Evolutionary conservation across 2,329 filamentous ascomycete species (phyloP).

Genomic region (Epichloe gansuensis): DNA sequence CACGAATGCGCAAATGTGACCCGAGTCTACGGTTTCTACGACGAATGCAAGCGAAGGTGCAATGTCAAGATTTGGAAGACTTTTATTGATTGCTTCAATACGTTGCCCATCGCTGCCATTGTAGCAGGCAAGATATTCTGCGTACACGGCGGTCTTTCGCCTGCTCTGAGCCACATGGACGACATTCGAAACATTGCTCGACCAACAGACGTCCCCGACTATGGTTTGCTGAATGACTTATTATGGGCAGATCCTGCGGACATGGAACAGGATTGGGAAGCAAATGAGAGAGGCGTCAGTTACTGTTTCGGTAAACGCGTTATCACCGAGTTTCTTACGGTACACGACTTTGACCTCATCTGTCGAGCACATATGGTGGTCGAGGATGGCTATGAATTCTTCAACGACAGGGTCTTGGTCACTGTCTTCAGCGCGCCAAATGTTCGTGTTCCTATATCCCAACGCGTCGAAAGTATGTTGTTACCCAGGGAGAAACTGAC

Average conservation of each 20-base stretch:
- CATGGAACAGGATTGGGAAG: constrained; percentile 97
- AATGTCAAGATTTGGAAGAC: constrained; percentile 99
- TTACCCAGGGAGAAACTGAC: background rate
- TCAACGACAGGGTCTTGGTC: constrained; percentile 85
- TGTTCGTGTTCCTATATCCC: constrained; percentile 41
- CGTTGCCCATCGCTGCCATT: constrained; percentile 87
- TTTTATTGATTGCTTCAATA: constrained; percentile 94
- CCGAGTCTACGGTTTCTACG: constrained; percentile 92
- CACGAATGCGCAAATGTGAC: constrained; percentile 97
- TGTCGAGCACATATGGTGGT: constrained; percentile 99
- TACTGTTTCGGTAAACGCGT: constrained; percentile 99
- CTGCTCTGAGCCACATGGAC: constrained; percentile 90
- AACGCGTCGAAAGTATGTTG: background rate
- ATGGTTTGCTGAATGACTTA: constrained; percentile 86
- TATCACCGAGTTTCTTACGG: constrained; percentile 86
- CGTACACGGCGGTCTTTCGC: constrained; percentile 88
- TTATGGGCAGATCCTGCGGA: constrained; percentile 97
- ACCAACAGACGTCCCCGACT: constrained; percentile 94
- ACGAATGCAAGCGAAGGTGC: constrained; percentile 91
- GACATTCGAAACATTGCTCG: constrained; percentile 93
- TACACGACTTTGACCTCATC: constrained; percentile 93
- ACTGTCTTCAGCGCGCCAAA: constrained; percentile 98
- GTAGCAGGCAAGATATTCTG: constrained; percentile 97
- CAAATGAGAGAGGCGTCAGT: constrained; percentile 90
- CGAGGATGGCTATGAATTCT: constrained; percentile 98